Conservation (phyloP, 352 stramenopile genomes). For the Pythium periplocum region DNA sequence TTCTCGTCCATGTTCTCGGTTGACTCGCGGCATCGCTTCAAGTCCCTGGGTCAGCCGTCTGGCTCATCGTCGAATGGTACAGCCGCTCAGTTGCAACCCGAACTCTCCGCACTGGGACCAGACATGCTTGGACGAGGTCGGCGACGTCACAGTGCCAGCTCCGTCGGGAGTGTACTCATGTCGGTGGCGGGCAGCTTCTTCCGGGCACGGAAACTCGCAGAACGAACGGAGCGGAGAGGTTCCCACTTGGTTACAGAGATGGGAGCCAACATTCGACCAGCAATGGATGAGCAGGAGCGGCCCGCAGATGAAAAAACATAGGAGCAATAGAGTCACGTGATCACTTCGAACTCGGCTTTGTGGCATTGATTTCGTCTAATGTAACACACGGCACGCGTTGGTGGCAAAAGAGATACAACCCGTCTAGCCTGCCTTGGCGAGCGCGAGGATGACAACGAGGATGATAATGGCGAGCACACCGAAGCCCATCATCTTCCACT, state of each 20-base stretch:
- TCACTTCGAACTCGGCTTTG: constrained; percentile 1
- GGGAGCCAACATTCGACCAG: constrained; percentile 11
- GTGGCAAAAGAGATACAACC: no score
- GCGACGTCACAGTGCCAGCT: constrained; percentile 43
- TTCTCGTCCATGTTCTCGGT: constrained; percentile 71
- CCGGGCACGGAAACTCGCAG: constrained; percentile 26
- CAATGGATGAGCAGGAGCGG: background rate
- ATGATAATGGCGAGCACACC: constrained; percentile 51
- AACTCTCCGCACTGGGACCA: no score
- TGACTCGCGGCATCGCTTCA: constrained; percentile 39
- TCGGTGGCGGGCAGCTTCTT: constrained; percentile 49
- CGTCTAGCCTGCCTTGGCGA: constrained; percentile 3
- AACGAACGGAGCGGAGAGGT: constrained; percentile 25
- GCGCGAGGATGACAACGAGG: constrained; percentile 34
- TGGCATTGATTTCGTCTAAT: background rate
- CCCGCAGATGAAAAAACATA: background rate
- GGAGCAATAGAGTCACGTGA: no score
- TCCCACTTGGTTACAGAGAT: constrained; percentile 29
- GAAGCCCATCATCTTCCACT: constrained; percentile 67
- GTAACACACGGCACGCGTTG: no score
- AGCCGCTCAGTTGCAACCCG: background rate
- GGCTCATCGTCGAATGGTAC: constrained; percentile 36
- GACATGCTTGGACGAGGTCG: background rate
- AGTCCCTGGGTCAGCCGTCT: constrained; percentile 25
- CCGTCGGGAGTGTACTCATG: constrained; percentile 55